A percentile compares a stretch with the other conserved stretches of the same genome.
Evolutionary conservation across 805 yeast species (phyloP).

Genomic region (Brettanomyces naardenensis): DNA sequence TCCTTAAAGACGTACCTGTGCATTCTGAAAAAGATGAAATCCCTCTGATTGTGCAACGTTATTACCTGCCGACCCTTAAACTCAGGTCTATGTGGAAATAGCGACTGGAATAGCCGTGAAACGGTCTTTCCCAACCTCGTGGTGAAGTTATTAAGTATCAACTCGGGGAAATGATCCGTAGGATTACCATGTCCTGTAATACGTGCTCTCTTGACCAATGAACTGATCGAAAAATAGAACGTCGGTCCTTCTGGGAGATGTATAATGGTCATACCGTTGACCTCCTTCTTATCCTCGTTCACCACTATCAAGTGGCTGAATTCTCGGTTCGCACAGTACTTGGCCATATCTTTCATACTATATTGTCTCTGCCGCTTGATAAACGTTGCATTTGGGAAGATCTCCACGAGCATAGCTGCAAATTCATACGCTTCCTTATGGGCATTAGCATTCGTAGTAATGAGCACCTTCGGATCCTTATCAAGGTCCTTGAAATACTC

Average conservation of each 20-base stretch:
- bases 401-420: slow-evolving; percentile 77
- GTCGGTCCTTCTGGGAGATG: slow-evolving; percentile 96
- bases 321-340: slow-evolving; percentile 71
- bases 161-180: slow-evolving; percentile 86
- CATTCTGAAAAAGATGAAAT: slow-evolving; percentile 88
- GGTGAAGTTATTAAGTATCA: slow-evolving; percentile 84
- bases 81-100: slow-evolving; percentile 91
- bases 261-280: slow-evolving; percentile 86
- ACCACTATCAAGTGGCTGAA: slow-evolving; percentile 84
- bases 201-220: slow-evolving; percentile 64
- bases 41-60: slow-evolving; percentile 94
- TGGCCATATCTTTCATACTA: slow-evolving; percentile 79
- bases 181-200: slow-evolving; percentile 87
- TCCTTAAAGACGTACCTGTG: slow-evolving; percentile 86
- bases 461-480: slow-evolving; percentile 73
- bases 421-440: slow-evolving; percentile 83
- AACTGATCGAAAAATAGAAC: slow-evolving; percentile 78
- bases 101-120: slow-evolving; percentile 82
- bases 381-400: slow-evolving; percentile 79
- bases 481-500: slow-evolving; percentile 41
- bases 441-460: slow-evolving; percentile 86
- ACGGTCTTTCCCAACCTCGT: slow-evolving; percentile 92
- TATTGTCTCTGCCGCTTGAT: slow-evolving; percentile 82
- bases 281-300: slow-evolving; percentile 89
- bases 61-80: slow-evolving; percentile 93